Percentiles rank a stretch among this genome's conserved stretches.
Conservation (phyloP, 768 basidiomycete genomes). For the Hydnum rufescens region DNA sequence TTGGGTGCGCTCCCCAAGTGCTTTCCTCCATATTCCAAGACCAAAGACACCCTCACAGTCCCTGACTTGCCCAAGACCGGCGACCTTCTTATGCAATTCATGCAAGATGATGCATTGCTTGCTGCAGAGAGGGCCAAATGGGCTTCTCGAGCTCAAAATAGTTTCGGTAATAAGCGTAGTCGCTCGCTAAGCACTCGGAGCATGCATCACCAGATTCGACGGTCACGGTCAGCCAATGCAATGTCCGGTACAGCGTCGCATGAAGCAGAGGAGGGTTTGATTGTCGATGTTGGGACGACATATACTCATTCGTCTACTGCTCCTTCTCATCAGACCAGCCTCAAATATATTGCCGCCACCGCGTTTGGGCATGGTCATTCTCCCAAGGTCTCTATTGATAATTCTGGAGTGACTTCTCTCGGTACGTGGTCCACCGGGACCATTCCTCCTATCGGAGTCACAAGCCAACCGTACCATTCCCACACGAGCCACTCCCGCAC, state of each 20-base stretch:
- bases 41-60: neutral
- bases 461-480: too few relatives aligned
- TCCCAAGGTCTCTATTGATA: neutral
- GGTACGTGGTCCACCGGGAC: neutral
- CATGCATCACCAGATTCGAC: neutral
- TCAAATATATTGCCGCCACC: neutral
- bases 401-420: neutral
- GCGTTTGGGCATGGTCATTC: neutral
- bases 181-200: neutral
- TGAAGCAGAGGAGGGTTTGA: neutral
- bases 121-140: neutral
- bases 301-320: neutral
- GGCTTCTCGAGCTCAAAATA: neutral
- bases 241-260: neutral
- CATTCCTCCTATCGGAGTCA: neutral
- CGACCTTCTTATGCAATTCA: neutral
- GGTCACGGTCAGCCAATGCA: neutral
- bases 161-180: neutral
- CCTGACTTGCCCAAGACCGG: neutral
- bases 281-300: neutral
- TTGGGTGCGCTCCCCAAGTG: neutral
- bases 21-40: neutral
- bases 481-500: neutral
- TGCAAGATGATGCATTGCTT: neutral
- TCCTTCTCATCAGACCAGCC: neutral